Conservation (phyloP, 331 rosid species). For the Arachis monticola region DNA sequence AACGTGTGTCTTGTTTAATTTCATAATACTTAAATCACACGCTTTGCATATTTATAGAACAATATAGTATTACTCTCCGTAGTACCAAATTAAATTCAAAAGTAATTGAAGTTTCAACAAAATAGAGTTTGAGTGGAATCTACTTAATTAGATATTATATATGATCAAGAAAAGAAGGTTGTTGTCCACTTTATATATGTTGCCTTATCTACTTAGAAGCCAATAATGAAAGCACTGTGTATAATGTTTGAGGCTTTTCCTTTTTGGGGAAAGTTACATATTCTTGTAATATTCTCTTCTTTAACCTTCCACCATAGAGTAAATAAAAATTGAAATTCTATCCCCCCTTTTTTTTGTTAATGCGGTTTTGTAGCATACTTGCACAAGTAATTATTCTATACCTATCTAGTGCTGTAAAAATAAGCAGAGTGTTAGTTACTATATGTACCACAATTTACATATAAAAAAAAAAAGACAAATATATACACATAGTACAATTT, state of each 20-base stretch:
- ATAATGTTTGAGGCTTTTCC: conserved; percentile 2
- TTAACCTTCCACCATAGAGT: conserved; percentile 30
- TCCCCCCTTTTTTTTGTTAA: not conserved
- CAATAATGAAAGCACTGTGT: conserved; percentile 33
- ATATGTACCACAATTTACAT: no score
- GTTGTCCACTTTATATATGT: not conserved
- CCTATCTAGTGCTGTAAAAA: not conserved
- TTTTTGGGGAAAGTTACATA: conserved; percentile 34
- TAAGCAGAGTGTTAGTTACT: no score
- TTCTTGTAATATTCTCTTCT: conserved; percentile 36
- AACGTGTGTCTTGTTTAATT: conserved; percentile 30
- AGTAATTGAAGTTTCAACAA: not conserved
- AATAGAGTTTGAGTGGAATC: conserved; percentile 42
- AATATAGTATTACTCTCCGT: not conserved
- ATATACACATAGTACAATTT: no score
- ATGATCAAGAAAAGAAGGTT: not conserved
- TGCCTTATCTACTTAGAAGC: conserved; percentile 18
- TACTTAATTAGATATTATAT: not conserved
- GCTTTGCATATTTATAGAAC: conserved; percentile 53
- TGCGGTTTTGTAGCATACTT: not conserved
- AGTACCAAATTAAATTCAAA: not conserved
- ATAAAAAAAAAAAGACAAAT: no score
- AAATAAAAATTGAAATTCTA: conserved; percentile 14
- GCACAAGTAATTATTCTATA: not conserved
- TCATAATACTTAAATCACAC: conserved; percentile 30